phyloP scores from a whole-genome alignment of 1,284 basidiomycete genomes.

The Rhodofomes roseus region DNA sequence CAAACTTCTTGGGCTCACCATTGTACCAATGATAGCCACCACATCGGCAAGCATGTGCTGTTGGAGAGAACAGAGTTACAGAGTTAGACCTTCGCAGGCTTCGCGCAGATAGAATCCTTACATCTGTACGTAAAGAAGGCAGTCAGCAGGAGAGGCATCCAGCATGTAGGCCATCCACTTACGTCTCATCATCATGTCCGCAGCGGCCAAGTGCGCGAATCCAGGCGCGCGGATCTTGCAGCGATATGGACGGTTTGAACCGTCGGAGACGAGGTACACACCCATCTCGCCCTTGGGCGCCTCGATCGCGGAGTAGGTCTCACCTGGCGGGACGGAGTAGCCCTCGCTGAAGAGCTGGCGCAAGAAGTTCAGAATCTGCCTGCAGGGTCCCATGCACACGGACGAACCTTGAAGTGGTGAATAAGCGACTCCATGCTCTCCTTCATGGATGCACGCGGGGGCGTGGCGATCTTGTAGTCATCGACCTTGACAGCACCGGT shows the following conservation, averaged over 20 bases:
- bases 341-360: conserved; percentile 89
- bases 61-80: conserved; percentile 27
- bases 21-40: conserved; percentile 92
- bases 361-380: not conserved
- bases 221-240: conserved; percentile 95
- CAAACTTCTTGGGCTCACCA: conserved; percentile 46
- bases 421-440: conserved; percentile 98
- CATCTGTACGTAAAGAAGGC: conserved; percentile 41
- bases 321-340: conserved; percentile 95
- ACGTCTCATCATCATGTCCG: conserved; percentile 95
- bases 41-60: conserved; percentile 90
- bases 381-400: conserved; percentile 10
- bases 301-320: conserved; percentile 97
- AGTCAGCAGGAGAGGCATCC: conserved; percentile 8
- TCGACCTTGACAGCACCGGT: conserved; percentile 92
- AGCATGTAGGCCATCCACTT: conserved; percentile 26
- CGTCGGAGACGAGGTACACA: conserved; percentile 94
- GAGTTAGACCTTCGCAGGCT: not conserved
- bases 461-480: conserved; percentile 97
- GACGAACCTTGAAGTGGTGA: conserved; percentile 90
- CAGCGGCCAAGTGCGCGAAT: conserved; percentile 88
- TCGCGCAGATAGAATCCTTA: conserved; percentile 30
- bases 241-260: conserved; percentile 88
- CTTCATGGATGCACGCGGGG: conserved; percentile 97
- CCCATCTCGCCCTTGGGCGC: conserved; percentile 99